Evolutionary conservation across 805 yeast species (phyloP), one percentile per base, ranked within the genome.

Genomic region (Wickerhamomyces sydowiorum): DNA sequence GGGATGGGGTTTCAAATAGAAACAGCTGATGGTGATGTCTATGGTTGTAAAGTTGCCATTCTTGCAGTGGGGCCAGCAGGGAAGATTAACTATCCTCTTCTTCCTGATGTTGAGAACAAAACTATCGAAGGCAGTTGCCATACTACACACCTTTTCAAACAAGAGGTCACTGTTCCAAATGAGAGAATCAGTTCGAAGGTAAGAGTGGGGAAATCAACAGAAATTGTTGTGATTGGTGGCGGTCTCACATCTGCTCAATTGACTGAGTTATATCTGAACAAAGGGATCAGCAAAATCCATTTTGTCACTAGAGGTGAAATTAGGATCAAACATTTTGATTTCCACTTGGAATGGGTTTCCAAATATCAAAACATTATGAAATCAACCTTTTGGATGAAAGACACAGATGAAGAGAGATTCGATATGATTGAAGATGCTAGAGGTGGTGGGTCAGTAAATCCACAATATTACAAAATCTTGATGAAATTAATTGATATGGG

Each of bases 331-430:
- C 75, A 70, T 45, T 71, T 71, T 54, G 75, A 70, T 43, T 70
- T 70, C 46, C 73, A 69, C 45, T 54, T 70, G 37, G 75, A 70
- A 42, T 71, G 75, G 75, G 75, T 70, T 15, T 67, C 75, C n/a
- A 71, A 70, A 46, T 70, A 69, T 51, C 65, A 66, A 44, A 71
- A 69, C 43, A 67, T 65, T 21, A 65, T 67, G 52, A 70, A 69
- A 44, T 64, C 72, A 2, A 64, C 70, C 1, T 67, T 66, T 37
- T 70, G 70, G 57, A 64, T 67, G 48, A 54, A 56, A 40, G 73
- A 69, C 36, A 61, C 70, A 1, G 74, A 70, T 40, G 62, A 65
- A 34, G 75, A 70, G 41, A 49, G 73, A 23, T 52, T 48, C 15
- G 55, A 69, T 14, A 67, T 68, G 66, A 66, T 70, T 35, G 52